Percentiles rank a stretch among this genome's conserved stretches.
Conservation (phyloP, 805 yeast species). For the Starmerella stellata region DNA sequence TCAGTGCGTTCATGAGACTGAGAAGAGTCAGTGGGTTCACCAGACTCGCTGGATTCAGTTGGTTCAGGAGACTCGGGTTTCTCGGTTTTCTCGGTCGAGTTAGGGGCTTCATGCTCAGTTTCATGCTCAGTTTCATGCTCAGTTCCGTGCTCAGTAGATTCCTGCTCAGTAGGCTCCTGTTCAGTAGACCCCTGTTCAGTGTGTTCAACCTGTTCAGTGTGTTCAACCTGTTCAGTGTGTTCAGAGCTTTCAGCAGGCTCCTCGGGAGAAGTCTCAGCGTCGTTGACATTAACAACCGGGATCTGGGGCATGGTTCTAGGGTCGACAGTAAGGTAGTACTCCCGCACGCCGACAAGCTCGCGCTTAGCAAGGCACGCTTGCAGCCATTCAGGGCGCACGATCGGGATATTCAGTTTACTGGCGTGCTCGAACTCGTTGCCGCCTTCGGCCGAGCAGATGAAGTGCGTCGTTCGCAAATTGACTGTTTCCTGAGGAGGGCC, state of each 20-base stretch:
- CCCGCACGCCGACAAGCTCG: constrained; percentile 81
- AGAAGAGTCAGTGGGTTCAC: too few relatives aligned
- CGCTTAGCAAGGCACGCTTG: constrained; percentile 82
- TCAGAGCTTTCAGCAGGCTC: background rate
- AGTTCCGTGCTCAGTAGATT: too few relatives aligned
- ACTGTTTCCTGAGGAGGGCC: constrained; percentile 57
- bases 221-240: background rate
- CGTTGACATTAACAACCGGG: background rate
- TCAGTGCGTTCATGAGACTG: too few relatives aligned
- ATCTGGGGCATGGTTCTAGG: constrained; percentile 10
- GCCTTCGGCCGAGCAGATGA: constrained; percentile 49
- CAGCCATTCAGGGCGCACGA: constrained; percentile 92
- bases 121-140: too few relatives aligned
- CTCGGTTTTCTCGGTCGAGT: too few relatives aligned
- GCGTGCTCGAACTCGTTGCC: constrained; percentile 72
- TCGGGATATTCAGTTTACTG: constrained; percentile 68
- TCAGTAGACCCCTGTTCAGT: too few relatives aligned
- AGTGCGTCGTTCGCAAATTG: constrained; percentile 85
- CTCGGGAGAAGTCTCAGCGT: background rate
- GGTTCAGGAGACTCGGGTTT: too few relatives aligned
- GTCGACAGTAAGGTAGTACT: constrained; percentile 31
- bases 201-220: background rate
- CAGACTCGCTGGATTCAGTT: too few relatives aligned
- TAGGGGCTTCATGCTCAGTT: too few relatives aligned
- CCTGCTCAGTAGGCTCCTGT: too few relatives aligned